A percentile compares a stretch with the other conserved stretches of the same genome.
phyloP scores from a whole-genome alignment of 805 yeast species.

The Myxozyma nipponensis region DNA sequence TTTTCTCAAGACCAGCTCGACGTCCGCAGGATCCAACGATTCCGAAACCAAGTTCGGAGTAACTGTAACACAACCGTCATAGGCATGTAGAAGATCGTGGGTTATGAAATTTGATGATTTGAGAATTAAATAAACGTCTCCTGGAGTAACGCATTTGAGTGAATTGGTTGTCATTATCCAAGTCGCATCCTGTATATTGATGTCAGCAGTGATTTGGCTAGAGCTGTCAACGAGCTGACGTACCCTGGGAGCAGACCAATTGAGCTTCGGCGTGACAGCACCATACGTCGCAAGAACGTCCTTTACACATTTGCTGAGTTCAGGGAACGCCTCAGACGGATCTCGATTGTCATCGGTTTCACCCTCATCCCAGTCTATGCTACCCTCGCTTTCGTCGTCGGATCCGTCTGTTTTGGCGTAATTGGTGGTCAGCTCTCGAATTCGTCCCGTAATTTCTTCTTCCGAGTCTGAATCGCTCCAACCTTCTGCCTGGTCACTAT shows the following conservation, averaged over 20 bases:
- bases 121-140: constrained; percentile 74
- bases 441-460: constrained; percentile 44
- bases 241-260: constrained; percentile 88
- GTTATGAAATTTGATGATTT: constrained; percentile 85
- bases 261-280: constrained; percentile 78
- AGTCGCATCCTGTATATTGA: constrained; percentile 65
- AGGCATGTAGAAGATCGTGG: constrained; percentile 76
- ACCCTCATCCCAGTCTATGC: constrained; percentile 43
- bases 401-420: not conserved
- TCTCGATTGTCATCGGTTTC: constrained; percentile 33
- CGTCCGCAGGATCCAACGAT: constrained; percentile 29
- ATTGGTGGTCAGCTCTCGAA: constrained; percentile 28
- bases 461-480: constrained; percentile 34
- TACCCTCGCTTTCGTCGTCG: constrained; percentile 65
- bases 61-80: constrained; percentile 43
- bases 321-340: constrained; percentile 52
- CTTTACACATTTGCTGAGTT: constrained; percentile 54
- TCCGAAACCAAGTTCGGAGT: not conserved
- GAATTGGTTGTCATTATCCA: constrained; percentile 85
- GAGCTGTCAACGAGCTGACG: not conserved
- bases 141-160: constrained; percentile 62
- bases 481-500: constrained; percentile 15
- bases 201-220: not conserved
- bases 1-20: constrained; percentile 70
- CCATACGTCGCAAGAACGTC: constrained; percentile 48